A percentile compares a stretch with the other conserved stretches of the same genome.
phyloP scores from a whole-genome alignment of 768 basidiomycete species.

The Rhodotorula paludigena region DNA sequence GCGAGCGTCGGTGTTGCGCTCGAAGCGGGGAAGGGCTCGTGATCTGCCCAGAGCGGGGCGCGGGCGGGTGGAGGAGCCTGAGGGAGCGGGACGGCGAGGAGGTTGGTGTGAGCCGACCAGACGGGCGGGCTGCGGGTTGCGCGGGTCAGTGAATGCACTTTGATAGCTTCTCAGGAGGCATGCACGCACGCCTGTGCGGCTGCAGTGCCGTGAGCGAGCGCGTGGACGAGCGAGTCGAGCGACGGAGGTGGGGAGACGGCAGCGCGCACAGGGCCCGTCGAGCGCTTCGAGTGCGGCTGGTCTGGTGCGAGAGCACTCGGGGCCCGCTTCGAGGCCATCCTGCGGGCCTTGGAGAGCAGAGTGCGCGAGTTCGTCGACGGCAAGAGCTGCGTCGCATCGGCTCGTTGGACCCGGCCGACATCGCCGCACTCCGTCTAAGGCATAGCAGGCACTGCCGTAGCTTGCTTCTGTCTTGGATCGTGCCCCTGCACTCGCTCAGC shows the following conservation, averaged over 20 bases:
- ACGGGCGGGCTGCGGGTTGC: neutral
- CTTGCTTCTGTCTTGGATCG: too few relatives aligned
- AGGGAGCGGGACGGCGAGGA: slow-evolving; percentile 18
- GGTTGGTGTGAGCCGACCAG: slow-evolving; percentile 15
- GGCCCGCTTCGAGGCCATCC: too few relatives aligned
- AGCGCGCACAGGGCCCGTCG: neutral
- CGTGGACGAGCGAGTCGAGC: neutral
- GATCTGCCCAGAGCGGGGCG: neutral
- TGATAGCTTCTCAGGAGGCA: too few relatives aligned
- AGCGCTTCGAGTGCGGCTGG: neutral
- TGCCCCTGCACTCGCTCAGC: too few relatives aligned
- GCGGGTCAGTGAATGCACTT: neutral
- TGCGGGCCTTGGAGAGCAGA: too few relatives aligned
- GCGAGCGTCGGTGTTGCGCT: neutral
- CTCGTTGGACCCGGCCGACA: too few relatives aligned
- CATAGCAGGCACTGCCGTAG: too few relatives aligned
- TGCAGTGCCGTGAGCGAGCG: neutral
- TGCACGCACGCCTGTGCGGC: neutral
- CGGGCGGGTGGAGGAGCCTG: neutral
- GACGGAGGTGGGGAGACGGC: neutral
- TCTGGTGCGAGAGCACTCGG: too few relatives aligned
- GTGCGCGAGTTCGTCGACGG: too few relatives aligned
- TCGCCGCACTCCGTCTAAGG: too few relatives aligned
- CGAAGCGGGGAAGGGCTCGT: neutral
- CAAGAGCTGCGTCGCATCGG: too few relatives aligned